Conservation (phyloP, 148 eudicot genomes). For the Vaccinium myrtillus region DNA sequence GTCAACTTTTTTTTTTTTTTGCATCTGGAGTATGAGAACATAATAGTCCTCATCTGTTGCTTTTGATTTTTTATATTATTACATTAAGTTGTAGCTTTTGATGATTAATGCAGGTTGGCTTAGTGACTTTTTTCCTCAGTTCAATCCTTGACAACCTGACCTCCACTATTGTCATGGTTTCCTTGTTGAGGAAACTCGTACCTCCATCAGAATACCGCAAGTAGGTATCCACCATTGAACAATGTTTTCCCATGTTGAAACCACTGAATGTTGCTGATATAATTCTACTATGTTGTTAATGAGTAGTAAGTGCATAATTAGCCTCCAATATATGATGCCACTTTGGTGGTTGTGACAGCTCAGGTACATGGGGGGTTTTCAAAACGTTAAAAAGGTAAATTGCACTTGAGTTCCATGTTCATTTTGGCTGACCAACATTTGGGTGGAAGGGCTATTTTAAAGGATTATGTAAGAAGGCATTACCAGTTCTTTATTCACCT, state of each 20-base stretch:
- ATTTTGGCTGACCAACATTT: neutral
- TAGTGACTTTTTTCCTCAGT: constrained; percentile 94
- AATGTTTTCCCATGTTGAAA: neutral
- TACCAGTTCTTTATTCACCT: neutral
- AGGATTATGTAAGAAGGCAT: neutral
- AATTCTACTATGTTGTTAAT: neutral
- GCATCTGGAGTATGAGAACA: neutral
- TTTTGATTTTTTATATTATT: neutral
- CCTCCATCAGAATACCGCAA: constrained; percentile 95
- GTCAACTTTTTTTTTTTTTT: neutral
- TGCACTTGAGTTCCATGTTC: neutral
- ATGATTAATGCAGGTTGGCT: constrained; percentile 77
- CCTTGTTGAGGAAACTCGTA: constrained; percentile 81
- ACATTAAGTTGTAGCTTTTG: neutral
- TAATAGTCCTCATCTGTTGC: neutral
- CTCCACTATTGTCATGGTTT: constrained; percentile 95
- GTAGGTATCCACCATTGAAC: constrained; percentile 40
- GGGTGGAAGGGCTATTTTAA: neutral
- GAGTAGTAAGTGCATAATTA: neutral
- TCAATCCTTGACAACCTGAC: constrained; percentile 96
- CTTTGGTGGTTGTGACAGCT: neutral
- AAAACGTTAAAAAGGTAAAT: neutral
- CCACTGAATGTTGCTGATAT: neutral
- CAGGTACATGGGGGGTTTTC: neutral
- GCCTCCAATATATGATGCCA: neutral